phyloP scores from a whole-genome alignment of 176 grass and related monocot genomes.

The Neostapfia colusana region DNA sequence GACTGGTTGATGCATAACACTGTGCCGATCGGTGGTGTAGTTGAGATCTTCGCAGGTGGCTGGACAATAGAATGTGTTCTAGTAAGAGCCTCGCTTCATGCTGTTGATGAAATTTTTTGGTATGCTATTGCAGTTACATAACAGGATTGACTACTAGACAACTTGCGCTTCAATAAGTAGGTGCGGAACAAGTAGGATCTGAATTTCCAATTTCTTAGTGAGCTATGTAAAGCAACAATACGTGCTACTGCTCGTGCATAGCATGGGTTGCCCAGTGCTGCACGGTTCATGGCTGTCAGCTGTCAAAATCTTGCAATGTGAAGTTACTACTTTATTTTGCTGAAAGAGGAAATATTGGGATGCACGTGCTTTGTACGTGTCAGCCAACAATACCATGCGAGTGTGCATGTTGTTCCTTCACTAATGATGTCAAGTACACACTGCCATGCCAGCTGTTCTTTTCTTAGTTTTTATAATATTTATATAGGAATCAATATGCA shows the following conservation, averaged over 20 bases:
- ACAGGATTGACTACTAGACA: not conserved
- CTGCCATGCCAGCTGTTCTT: not conserved
- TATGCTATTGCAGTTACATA: not conserved
- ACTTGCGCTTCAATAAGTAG: conserved; percentile 6
- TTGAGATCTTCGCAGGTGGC: not conserved
- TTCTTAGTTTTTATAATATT: conserved; percentile 2
- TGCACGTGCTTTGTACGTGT: not conserved
- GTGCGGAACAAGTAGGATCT: not conserved
- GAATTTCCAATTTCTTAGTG: not conserved
- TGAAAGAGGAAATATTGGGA: not conserved
- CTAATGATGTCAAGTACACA: not conserved
- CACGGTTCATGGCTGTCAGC: not conserved
- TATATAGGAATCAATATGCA: not conserved
- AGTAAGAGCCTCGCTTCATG: not conserved
- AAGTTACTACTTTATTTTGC: not conserved
- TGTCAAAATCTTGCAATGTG: not conserved
- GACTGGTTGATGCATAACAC: conserved; percentile 1
- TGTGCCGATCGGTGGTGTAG: conserved; percentile 13
- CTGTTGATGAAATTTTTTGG: not conserved
- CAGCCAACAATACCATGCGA: not conserved
- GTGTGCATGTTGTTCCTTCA: conserved; percentile 1
- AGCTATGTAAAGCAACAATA: not conserved
- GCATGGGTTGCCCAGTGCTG: not conserved
- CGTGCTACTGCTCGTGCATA: not conserved
- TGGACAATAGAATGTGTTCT: not conserved